phyloP scores from a whole-genome alignment of 345 rosid species.

The Lepidium aucheri region DNA sequence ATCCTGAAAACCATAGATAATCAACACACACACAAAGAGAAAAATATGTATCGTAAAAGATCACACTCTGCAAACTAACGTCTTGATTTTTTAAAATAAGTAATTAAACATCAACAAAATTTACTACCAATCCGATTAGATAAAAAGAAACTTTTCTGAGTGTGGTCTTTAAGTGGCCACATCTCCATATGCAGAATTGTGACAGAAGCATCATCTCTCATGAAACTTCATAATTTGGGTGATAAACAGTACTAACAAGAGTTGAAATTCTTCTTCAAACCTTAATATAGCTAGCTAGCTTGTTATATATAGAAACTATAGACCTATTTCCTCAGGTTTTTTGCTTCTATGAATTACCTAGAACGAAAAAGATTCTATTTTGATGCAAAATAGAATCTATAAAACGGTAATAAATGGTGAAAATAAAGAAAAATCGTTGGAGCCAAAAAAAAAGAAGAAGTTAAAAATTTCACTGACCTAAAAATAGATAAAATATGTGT shows the following conservation, averaged over 20 bases:
- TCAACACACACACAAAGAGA: not conserved
- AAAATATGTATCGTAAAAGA: not conserved
- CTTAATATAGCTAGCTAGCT: slow-evolving; percentile 21
- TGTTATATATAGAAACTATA: slow-evolving; percentile 15
- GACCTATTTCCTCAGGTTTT: slow-evolving; percentile 17
- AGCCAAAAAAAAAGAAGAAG: not conserved
- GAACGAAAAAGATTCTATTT: slow-evolving; percentile 24
- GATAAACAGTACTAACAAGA: not conserved
- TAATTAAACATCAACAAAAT: not conserved
- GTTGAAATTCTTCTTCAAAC: slow-evolving; percentile 2
- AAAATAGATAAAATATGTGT: slow-evolving; percentile 30
- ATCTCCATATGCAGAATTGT: not conserved
- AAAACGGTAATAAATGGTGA: slow-evolving; percentile 12
- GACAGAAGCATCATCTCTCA: not conserved
- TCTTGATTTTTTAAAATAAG: not conserved
- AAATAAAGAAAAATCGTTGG: not conserved
- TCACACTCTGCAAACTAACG: not conserved
- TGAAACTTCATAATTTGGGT: not conserved
- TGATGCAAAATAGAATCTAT: slow-evolving; percentile 22
- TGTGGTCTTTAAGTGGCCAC: slow-evolving; percentile 5
- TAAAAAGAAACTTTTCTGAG: not conserved
- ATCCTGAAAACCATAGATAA: not conserved
- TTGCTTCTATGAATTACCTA: slow-evolving; percentile 6
- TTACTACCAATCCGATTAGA: not conserved
- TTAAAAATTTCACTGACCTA: slow-evolving; percentile 19